These are phyloP conservation scores for Plantago rigida DNA, from an alignment of 305 asterid species.

Conservation along the genomic window DNA sequence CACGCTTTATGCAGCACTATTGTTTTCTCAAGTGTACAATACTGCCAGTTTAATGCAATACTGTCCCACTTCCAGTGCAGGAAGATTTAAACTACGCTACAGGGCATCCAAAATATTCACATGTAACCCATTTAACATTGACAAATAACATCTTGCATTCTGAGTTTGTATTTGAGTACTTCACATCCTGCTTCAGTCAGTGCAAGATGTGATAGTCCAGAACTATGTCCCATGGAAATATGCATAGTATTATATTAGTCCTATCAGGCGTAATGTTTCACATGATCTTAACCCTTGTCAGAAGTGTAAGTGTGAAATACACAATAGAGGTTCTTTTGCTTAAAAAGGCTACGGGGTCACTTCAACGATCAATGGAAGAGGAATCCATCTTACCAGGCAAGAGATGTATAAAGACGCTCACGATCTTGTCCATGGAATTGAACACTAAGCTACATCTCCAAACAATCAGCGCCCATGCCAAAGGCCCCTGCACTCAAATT, in stretches of 20 bases:
- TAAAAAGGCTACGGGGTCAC: not conserved
- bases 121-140: too few species aligned
- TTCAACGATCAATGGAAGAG: constrained; percentile 20
- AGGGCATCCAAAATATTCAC: too few species aligned
- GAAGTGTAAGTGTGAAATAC: not conserved
- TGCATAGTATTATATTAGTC: not conserved
- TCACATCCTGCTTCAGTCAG: not conserved
- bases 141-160: not conserved
- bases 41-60: too few species aligned
- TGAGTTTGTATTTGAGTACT: not conserved
- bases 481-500: constrained; percentile 60
- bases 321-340: not conserved
- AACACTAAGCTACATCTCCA: constrained; percentile 98
- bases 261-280: not conserved
- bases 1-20: too few species aligned
- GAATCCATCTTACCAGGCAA: constrained; percentile 64
- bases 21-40: too few species aligned
- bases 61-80: not conserved
- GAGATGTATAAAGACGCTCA: constrained; percentile 93
- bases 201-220: not conserved
- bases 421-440: constrained; percentile 89
- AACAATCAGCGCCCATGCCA: constrained; percentile 94
- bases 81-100: too few species aligned
- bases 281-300: not conserved
- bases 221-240: not conserved